phyloP scores from a whole-genome alignment of 768 basidiomycete species.

The Lentinula sp. region DNA sequence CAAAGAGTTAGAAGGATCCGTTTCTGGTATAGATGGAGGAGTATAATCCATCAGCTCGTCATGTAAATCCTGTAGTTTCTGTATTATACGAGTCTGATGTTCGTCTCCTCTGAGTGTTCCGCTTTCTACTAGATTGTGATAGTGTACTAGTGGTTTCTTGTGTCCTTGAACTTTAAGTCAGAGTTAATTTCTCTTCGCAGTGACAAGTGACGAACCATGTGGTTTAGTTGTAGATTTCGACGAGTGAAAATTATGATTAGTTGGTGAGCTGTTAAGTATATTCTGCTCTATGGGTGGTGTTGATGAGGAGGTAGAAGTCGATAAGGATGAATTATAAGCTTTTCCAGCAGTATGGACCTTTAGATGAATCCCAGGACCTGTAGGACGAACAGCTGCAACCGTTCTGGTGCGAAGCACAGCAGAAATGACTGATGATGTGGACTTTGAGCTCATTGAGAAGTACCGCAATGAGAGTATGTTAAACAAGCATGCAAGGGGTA shows the following conservation, averaged over 20 bases:
- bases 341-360: slow-evolving; percentile 14
- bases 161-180: slow-evolving; percentile 16
- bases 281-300: not conserved
- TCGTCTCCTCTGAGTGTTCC: slow-evolving; percentile 65
- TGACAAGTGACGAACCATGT: not conserved
- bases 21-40: slow-evolving; percentile 56
- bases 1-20: slow-evolving; percentile 29
- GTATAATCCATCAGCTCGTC: slow-evolving; percentile 63
- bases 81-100: slow-evolving; percentile 81
- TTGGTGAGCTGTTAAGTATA: not conserved
- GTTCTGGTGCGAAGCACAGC: not conserved
- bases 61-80: slow-evolving; percentile 76
- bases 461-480: too few relatives aligned
- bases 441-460: not conserved
- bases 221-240: not conserved
- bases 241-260: not conserved
- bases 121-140: slow-evolving; percentile 36
- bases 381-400: slow-evolving; percentile 12
- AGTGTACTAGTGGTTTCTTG: slow-evolving; percentile 37
- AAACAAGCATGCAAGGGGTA: too few relatives aligned
- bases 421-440: not conserved
- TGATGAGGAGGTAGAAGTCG: not conserved
- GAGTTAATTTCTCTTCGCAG: not conserved
- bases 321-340: slow-evolving; percentile 25
- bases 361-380: slow-evolving; percentile 9